Percentiles rank a stretch among this genome's conserved stretches.
phyloP scores from a whole-genome alignment of 139 green algal genomes.

The Astrephomene gubernaculifera region DNA sequence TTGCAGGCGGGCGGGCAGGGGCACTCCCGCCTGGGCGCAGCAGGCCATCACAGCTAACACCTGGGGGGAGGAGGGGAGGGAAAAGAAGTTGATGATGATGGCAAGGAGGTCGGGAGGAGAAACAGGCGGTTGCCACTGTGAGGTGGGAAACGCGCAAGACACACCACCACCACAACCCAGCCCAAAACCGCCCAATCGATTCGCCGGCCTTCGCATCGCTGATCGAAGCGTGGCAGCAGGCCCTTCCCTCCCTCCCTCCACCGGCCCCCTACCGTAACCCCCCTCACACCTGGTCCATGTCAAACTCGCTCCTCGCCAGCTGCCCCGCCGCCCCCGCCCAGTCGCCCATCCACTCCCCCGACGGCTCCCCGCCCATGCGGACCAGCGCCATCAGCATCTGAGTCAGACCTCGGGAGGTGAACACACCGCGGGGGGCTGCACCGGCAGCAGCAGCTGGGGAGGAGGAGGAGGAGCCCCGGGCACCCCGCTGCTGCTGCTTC shows the following conservation, averaged over 20 bases:
- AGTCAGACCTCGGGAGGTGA: slow-evolving; percentile 13
- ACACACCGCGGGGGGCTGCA: not conserved
- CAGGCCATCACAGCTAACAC: slow-evolving; percentile 10
- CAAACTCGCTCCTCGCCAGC: not conserved
- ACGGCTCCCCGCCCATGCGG: slow-evolving; percentile 24
- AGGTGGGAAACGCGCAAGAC: no score
- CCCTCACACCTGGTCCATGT: slow-evolving; percentile 21
- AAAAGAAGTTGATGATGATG: no score
- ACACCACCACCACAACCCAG: no score
- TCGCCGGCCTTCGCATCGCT: no score
- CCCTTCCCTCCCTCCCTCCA: no score
- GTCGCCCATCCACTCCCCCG: slow-evolving; percentile 21
- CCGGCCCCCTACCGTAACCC: no score
- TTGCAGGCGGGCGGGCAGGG: slow-evolving; percentile 12
- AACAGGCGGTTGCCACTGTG: no score
- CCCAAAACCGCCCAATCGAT: no score
- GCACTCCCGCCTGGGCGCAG: not conserved
- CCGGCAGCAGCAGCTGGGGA: not conserved
- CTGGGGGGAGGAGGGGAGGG: not conserved
- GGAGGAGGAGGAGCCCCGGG: no score
- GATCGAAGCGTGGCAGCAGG: no score
- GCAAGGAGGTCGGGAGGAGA: no score
- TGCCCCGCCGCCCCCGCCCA: slow-evolving; percentile 12
- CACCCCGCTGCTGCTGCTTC: no score
- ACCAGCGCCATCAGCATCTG: slow-evolving; percentile 36